These are phyloP conservation scores for Stachybotrys chlorohalonatus DNA, from an alignment of 2,329 filamentous ascomycete species.

Conservation along the genomic window DNA sequence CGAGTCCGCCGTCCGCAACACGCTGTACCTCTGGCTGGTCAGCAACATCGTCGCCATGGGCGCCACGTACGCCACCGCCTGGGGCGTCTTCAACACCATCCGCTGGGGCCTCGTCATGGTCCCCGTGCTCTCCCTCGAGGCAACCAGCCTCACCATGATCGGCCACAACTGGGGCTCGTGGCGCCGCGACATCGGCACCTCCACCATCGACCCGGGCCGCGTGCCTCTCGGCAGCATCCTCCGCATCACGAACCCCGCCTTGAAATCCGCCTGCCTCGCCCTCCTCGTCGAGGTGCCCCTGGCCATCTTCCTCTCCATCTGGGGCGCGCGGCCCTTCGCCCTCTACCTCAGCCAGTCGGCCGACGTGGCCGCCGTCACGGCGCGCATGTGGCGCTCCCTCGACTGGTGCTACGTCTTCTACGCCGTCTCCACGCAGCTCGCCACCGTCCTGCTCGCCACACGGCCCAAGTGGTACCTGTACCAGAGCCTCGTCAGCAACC, in stretches of 20 bases:
- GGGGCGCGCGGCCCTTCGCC: constrained; percentile 52
- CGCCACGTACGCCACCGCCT: constrained; percentile 58
- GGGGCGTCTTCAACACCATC: constrained; percentile 67
- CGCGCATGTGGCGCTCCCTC: constrained; percentile 55
- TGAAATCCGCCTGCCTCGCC: constrained; percentile 42
- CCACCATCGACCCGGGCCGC: constrained; percentile 7
- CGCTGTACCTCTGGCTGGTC: constrained; percentile 63
- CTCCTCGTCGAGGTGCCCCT: constrained; percentile 52
- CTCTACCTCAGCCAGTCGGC: constrained; percentile 49
- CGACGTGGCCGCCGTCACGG: constrained; percentile 49
- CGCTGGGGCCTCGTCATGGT: constrained; percentile 70
- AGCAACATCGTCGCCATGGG: constrained; percentile 55
- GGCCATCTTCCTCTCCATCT: constrained; percentile 51
- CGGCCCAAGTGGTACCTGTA: constrained; percentile 58
- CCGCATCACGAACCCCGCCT: constrained; percentile 40
- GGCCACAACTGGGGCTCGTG: constrained; percentile 56
- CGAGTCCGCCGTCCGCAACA: constrained; percentile 60
- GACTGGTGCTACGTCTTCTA: constrained; percentile 66
- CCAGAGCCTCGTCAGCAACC: constrained; percentile 57
- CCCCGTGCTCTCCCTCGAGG: constrained; percentile 57
- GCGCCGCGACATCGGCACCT: constrained; percentile 19
- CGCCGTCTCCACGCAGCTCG: constrained; percentile 55
- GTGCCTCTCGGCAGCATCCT: constrained; percentile 9
- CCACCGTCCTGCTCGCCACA: constrained; percentile 55
- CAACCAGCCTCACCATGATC: constrained; percentile 54